Evolutionary conservation across 305 asterid genomes (phyloP).

Genomic region (Andrographis paniculata): DNA sequence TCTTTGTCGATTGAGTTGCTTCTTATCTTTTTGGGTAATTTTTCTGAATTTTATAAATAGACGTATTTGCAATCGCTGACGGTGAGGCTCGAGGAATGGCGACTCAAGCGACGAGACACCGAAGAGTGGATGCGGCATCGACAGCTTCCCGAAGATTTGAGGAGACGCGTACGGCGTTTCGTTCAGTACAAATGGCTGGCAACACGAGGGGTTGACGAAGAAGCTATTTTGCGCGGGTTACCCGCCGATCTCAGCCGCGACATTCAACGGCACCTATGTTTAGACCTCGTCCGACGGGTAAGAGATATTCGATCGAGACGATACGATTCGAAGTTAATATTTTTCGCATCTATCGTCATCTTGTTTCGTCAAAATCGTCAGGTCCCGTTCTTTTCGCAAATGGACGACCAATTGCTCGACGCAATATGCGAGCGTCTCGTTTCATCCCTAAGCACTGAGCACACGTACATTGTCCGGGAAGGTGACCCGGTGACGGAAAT

Average conservation of each 20-base stretch:
- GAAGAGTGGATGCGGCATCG: slow-evolving; percentile 99
- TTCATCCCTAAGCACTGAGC: slow-evolving; percentile 81
- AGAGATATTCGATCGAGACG: too few relatives aligned
- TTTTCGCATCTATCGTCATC: background rate
- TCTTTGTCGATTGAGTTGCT: slow-evolving; percentile 3
- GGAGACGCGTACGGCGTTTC: slow-evolving; percentile 72
- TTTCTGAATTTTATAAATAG: too few relatives aligned
- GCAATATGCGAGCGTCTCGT: slow-evolving; percentile 85
- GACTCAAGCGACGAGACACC: slow-evolving; percentile 80
- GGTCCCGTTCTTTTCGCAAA: slow-evolving; percentile 93
- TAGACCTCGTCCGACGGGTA: slow-evolving; percentile 95
- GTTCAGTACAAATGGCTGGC: slow-evolving; percentile 96
- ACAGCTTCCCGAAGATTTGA: slow-evolving; percentile 84
- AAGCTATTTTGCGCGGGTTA: slow-evolving; percentile 62
- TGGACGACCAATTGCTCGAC: slow-evolving; percentile 90
- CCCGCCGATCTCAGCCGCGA: slow-evolving; percentile 89
- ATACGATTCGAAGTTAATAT: slow-evolving; percentile 4
- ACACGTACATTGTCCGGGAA: slow-evolving; percentile 79
- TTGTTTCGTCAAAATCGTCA: slow-evolving; percentile 17
- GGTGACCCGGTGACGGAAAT: slow-evolving; percentile 91
- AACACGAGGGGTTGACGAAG: slow-evolving; percentile 92
- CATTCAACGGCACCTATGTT: slow-evolving; percentile 88
- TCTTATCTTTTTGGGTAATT: slow-evolving; percentile 21
- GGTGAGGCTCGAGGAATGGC: slow-evolving; percentile 84
- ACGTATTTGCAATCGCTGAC: slow-evolving; percentile 89